A percentile compares a stretch with the other conserved stretches of the same genome.
These are phyloP conservation scores for Pterocarpus macrocarpus DNA, from an alignment of 306 rosid genomes.

Conservation along the genomic window DNA sequence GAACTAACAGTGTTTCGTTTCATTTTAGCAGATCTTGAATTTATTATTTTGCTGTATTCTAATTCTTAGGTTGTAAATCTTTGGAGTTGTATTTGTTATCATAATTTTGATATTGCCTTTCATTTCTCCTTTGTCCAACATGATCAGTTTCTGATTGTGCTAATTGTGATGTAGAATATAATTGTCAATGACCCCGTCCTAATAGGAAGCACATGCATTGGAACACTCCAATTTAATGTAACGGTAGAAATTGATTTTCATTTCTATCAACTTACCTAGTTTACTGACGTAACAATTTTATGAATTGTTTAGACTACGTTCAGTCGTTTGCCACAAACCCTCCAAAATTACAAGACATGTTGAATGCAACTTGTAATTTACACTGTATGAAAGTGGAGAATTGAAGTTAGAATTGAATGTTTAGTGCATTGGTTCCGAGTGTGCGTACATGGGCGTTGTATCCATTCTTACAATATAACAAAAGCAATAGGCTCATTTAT, in stretches of 20 bases:
- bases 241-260: neutral
- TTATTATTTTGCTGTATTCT: neutral
- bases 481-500: neutral
- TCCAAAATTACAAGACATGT: neutral
- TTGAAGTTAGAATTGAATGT: neutral
- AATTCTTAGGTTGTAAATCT: neutral
- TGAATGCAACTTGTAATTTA: neutral
- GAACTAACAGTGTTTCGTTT: constrained; percentile 3
- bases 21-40: constrained; percentile 5
- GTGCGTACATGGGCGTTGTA: neutral
- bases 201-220: too few relatives aligned
- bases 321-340: too few relatives aligned
- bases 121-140: neutral
- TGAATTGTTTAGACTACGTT: neutral
- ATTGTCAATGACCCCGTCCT: neutral
- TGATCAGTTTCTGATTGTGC: neutral
- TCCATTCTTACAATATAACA: neutral
- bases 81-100: neutral
- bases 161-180: neutral
- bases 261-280: neutral
- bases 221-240: neutral
- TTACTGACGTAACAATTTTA: neutral
- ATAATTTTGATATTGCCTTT: neutral
- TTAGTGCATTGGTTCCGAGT: neutral
- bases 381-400: neutral